These are phyloP conservation scores for Pseudotsuga menziesii DNA, from an alignment of 75 land plant genomes.

Conservation along the genomic window DNA sequence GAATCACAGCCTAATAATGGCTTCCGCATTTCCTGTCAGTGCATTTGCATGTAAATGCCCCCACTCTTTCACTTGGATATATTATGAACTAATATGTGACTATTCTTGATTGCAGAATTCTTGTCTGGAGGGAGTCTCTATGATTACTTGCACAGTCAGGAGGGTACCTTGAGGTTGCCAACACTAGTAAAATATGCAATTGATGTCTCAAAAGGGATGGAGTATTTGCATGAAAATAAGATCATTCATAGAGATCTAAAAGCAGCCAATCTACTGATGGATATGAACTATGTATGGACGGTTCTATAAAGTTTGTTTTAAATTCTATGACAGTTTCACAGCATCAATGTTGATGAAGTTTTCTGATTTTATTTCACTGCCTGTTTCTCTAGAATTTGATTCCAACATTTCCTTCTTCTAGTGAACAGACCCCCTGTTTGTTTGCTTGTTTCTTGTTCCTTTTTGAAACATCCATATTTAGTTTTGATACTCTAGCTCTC, in stretches of 20 bases:
- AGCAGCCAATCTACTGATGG: slow-evolving; percentile 80
- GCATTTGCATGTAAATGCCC: too few relatives aligned
- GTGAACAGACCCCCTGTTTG: neutral
- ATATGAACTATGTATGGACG: slow-evolving; percentile 34
- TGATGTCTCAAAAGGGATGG: slow-evolving; percentile 76
- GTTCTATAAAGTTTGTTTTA: neutral
- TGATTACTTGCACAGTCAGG: slow-evolving; percentile 60
- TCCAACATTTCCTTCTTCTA: neutral
- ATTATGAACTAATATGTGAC: neutral
- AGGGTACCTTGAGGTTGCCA: slow-evolving; percentile 32
- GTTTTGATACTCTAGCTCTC: neutral
- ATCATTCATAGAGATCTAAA: slow-evolving; percentile 79
- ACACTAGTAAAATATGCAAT: slow-evolving; percentile 59
- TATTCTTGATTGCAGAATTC: slow-evolving; percentile 42
- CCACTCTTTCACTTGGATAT: neutral
- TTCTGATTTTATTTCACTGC: neutral
- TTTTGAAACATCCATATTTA: neutral
- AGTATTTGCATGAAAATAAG: slow-evolving; percentile 62
- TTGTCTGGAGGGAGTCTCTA: slow-evolving; percentile 76
- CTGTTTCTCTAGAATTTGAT: neutral
- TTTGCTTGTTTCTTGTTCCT: neutral
- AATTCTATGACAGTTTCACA: neutral
- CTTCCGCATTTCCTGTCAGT: too few relatives aligned
- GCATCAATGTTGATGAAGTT: neutral
- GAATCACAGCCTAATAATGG: neutral